phyloP scores from a whole-genome alignment of 805 yeast species.

The Sungouiella blattae region DNA sequence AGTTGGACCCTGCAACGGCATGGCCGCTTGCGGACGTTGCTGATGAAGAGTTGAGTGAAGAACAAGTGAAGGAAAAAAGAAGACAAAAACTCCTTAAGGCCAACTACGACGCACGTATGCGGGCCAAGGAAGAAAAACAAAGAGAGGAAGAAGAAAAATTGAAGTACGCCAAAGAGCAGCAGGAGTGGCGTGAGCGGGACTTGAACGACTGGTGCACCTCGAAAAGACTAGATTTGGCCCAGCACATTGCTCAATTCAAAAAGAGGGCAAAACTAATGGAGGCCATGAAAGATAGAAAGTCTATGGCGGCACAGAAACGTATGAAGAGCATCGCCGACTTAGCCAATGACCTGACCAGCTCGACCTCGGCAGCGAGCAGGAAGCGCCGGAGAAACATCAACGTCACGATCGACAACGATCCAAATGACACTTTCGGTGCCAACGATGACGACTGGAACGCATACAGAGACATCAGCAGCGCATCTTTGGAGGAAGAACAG shows the following conservation, averaged over 20 bases:
- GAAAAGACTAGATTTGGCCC: slow-evolving; percentile 59
- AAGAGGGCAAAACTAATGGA: slow-evolving; percentile 68
- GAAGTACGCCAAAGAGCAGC: slow-evolving; percentile 62
- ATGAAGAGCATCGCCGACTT: slow-evolving; percentile 88
- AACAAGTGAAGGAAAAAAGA: slow-evolving; percentile 81
- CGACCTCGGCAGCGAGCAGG: slow-evolving; percentile 46
- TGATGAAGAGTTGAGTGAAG: slow-evolving; percentile 77
- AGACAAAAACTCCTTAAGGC: slow-evolving; percentile 80
- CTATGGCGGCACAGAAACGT: slow-evolving; percentile 85
- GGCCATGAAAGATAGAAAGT: slow-evolving; percentile 83
- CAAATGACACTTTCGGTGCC: slow-evolving; percentile 91
- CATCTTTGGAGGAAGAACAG: slow-evolving; percentile 73
- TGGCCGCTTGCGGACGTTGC: slow-evolving; percentile 77
- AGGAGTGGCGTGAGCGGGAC: slow-evolving; percentile 73
- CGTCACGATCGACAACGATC: slow-evolving; percentile 81
- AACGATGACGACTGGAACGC: slow-evolving; percentile 95
- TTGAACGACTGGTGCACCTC: slow-evolving; percentile 75
- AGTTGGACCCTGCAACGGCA: slow-evolving; percentile 49
- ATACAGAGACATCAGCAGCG: slow-evolving; percentile 76
- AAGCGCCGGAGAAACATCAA: slow-evolving; percentile 39
- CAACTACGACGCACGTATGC: slow-evolving; percentile 81
- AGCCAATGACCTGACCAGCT: slow-evolving; percentile 64
- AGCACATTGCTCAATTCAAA: slow-evolving; percentile 56
- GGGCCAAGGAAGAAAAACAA: slow-evolving; percentile 76
- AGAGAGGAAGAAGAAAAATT: slow-evolving; percentile 57